Evolutionary conservation across 2,329 filamentous ascomycete species (phyloP), one percentile per base, ranked within the genome.

Genomic region (Chrysosporium keratinophilum): DNA sequence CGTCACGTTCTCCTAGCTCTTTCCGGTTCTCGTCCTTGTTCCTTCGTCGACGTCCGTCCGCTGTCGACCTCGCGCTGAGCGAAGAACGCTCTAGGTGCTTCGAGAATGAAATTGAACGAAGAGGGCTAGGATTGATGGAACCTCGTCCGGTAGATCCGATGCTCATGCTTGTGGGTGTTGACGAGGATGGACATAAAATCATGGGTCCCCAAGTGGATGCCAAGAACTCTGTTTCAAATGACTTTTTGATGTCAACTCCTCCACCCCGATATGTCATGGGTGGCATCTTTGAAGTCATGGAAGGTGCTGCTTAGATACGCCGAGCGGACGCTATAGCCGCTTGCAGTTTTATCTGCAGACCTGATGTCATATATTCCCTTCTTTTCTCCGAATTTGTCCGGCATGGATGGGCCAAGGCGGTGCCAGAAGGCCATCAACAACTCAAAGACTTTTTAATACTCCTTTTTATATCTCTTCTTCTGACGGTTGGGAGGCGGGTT

Each of bases 261-360:
- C 64, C 64, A 57, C 51, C 69, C 15, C 61, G 65, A 15, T 71
- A 70, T 57, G 71, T 74, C 20, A 70, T 75, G 67, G 72, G 72
- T 14, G 72, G 72, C 7, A 75, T 75, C 34, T 70, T 73, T 54
- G 72, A 74, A 61, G 70, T 74, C 33, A 69, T 75, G 70, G 72
- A 74, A 56, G 70, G 69, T 11, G 58, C 60, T 19, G 66, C 64
- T 46, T 73, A 52, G 31, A 41, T 52, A 12, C 33, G 14, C 39
- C 12, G 4, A 31, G 19, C 42, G n/a, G 41, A 20, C n/a, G 14
- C 17, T 3, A 42, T 15, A 9, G 37, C 34, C n/a, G 7, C 23
- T 31, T 50, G 23, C 48, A 9, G 35, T 50, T 44, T 7, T 43
- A 51, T 44, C 43, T 44, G 49, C 49, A 28, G 40, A 39, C 43